phyloP scores from a whole-genome alignment of 768 basidiomycete genomes.

The Boletus patriciae region DNA sequence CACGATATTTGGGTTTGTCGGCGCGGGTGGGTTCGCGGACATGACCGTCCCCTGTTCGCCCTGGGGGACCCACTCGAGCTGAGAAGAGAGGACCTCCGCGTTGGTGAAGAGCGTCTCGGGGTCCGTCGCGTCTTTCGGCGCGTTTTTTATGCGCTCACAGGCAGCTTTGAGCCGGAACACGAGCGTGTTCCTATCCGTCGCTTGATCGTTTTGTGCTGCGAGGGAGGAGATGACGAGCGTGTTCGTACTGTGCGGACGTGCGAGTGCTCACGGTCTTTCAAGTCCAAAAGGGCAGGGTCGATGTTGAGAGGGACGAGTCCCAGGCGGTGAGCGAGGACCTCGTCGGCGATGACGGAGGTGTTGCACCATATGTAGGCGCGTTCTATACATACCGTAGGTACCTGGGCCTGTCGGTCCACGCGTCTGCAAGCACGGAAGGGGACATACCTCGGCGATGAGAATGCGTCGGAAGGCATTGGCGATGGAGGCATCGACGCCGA shows the following conservation, averaged over 20 bases:
- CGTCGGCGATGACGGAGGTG: slow-evolving; percentile 90
- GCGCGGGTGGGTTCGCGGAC: slow-evolving; percentile 49
- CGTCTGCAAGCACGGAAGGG: not conserved
- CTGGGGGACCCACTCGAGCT: slow-evolving; percentile 75
- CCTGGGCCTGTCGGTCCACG: slow-evolving; percentile 43
- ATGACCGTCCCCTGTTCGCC: slow-evolving; percentile 77
- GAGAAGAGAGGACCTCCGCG: slow-evolving; percentile 63
- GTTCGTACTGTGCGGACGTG: not conserved
- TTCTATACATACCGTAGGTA: slow-evolving; percentile 90
- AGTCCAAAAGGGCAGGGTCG: slow-evolving; percentile 73
- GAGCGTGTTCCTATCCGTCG: slow-evolving; percentile 88
- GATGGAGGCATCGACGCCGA: slow-evolving; percentile 94
- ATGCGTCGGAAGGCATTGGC: slow-evolving; percentile 94
- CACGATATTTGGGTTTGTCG: slow-evolving; percentile 81
- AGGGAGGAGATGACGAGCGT: not conserved
- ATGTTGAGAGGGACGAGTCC: slow-evolving; percentile 89
- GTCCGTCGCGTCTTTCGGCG: slow-evolving; percentile 51
- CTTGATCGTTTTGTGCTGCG: slow-evolving; percentile 48
- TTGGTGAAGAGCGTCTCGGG: slow-evolving; percentile 70
- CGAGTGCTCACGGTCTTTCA: slow-evolving; percentile 42
- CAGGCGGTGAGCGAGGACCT: slow-evolving; percentile 88
- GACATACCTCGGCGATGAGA: slow-evolving; percentile 85
- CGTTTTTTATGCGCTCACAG: slow-evolving; percentile 62
- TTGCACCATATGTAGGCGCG: slow-evolving; percentile 93
- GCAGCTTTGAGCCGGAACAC: slow-evolving; percentile 75